Conservation (phyloP, 2,329 filamentous ascomycete species). For the Pseudogymnoascus sp. region DNA sequence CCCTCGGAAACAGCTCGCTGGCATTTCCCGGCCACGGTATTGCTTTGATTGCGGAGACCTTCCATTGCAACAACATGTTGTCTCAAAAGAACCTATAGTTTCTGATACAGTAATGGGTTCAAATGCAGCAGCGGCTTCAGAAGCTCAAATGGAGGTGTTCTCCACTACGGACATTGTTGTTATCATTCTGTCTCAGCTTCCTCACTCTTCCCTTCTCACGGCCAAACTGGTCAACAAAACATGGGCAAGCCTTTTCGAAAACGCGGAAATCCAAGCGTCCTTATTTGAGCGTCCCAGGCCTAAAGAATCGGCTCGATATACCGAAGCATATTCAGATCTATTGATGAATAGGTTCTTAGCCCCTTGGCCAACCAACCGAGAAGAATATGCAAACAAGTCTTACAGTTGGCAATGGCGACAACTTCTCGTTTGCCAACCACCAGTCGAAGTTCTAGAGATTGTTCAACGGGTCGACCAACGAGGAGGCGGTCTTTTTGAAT, state of each 20-base stretch:
- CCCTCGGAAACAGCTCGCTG: neutral
- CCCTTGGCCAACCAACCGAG: slow-evolving; percentile 6
- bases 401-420: slow-evolving; percentile 12
- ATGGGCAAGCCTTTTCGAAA: slow-evolving; percentile 9
- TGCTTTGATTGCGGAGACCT: neutral
- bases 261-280: slow-evolving; percentile 9
- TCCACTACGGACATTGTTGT: slow-evolving; percentile 9
- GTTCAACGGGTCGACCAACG: slow-evolving; percentile 10
- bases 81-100: neutral
- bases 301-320: slow-evolving; percentile 9
- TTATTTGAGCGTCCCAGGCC: slow-evolving; percentile 11
- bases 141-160: slow-evolving; percentile 9
- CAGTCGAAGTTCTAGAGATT: slow-evolving; percentile 12
- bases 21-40: neutral
- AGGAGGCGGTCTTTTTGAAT: slow-evolving; percentile 9
- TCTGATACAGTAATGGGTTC: neutral
- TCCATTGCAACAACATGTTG: neutral
- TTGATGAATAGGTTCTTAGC: slow-evolving; percentile 9
- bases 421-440: slow-evolving; percentile 13
- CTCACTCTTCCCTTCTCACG: slow-evolving; percentile 10
- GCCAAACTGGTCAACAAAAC: slow-evolving; percentile 10
- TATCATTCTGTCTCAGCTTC: slow-evolving; percentile 11
- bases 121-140: neutral
- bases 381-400: neutral
- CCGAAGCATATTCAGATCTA: slow-evolving; percentile 10